Percentiles rank a stretch among this genome's conserved stretches.
Evolutionary conservation across 2,329 filamentous ascomycete species (phyloP).

Genomic region (Colletotrichum sp.): DNA sequence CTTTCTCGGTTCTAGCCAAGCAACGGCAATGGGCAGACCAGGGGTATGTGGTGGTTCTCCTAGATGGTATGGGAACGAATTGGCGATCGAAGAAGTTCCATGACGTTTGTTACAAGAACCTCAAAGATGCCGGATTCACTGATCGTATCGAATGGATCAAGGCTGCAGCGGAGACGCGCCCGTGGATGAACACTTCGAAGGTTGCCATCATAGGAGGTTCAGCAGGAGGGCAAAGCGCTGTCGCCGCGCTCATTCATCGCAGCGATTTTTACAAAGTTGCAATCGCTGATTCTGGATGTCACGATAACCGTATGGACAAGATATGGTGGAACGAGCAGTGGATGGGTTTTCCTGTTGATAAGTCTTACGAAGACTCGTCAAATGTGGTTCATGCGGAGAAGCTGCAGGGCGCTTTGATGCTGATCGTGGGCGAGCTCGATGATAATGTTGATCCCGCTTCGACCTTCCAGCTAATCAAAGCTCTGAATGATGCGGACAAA

Average conservation of each 20-base stretch:
- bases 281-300: constrained; percentile 30
- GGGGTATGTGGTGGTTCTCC: constrained; percentile 32
- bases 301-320: constrained; percentile 36
- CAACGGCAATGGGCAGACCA: constrained; percentile 29
- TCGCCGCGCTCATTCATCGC: constrained; percentile 30
- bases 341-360: constrained; percentile 36
- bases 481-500: constrained; percentile 30
- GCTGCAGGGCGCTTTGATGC: constrained; percentile 29
- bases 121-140: constrained; percentile 30
- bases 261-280: constrained; percentile 32
- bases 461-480: constrained; percentile 31
- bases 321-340: constrained; percentile 36
- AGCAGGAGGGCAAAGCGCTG: constrained; percentile 34
- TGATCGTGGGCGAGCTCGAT: constrained; percentile 33
- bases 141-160: constrained; percentile 34
- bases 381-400: constrained; percentile 32
- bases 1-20: constrained; percentile 22
- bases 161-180: constrained; percentile 28
- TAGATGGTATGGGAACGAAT: constrained; percentile 37
- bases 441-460: constrained; percentile 33
- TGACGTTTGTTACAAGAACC: constrained; percentile 32
- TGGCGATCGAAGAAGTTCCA: constrained; percentile 34
- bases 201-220: constrained; percentile 33
- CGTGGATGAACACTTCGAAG: constrained; percentile 31
- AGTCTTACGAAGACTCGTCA: constrained; percentile 30